Base-by-base conservation (phyloP, 257 asterid species). In the Solanum etuberosum region DNA sequence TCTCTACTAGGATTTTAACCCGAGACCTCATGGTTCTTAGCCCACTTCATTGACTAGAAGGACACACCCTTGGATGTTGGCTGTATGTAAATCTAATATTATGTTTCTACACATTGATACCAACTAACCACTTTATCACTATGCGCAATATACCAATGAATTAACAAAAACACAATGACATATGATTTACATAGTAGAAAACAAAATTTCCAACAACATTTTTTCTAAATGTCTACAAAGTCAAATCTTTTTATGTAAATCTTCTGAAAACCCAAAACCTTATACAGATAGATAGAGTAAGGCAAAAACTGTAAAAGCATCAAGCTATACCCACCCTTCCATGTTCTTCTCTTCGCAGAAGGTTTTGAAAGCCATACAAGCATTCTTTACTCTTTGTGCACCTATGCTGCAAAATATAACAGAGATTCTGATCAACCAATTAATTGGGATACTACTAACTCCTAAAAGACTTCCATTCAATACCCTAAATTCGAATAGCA, bases 361-460 rank as follows among this genome's bases (percentile, higher is more conserved):
- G 76, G 9, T 88, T 87, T 86, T 88, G 27, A 91, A 88, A 37
- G 77, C 35, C 14, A 93, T 91, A 76, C 98, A 94, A 83, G 86
- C 72, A 80, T 92, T 90, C 94, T 91, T 94, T 87, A 94, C 97
- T 85, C 97, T 89, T 7, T 90, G 93, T 34, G 97, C 96, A 35
- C 98, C 98, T 83, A 94, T 89, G 90, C 98, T 94, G 98, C 57
- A 72, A 14, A 48, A 31, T 81, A 85, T 10, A 34, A 73, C 67
- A 72, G 3, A 70, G 85, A 81, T 31, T 81, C 70, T 8, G 43
- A 54, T 81, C 43, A 81, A 48, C 27, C 3, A 8, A 46, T 18
- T 80, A 18, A 46, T 48, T 4, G 20, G 59, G 43, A 18, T 48
- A 48, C 85, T n/a, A 86, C 32, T 29, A 40, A 46, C 76, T 46